A percentile compares a stretch with the other conserved stretches of the same genome.
phyloP scores from a whole-genome alignment of 23 red algal species.

The Gracilaria domingensis region DNA sequence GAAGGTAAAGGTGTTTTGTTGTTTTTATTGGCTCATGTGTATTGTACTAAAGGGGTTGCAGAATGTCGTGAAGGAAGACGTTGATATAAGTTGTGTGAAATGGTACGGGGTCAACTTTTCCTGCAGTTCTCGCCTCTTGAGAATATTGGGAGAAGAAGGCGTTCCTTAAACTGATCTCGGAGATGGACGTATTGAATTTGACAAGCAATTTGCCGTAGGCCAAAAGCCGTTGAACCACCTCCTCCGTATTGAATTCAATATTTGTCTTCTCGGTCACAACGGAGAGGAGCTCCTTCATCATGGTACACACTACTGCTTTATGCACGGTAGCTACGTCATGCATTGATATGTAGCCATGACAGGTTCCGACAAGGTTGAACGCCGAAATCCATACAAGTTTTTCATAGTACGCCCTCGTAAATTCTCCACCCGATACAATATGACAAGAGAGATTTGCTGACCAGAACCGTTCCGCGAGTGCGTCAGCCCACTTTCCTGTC shows the following conservation, averaged over 20 bases:
- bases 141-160: neutral
- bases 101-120: neutral
- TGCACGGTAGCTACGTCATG: neutral
- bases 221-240: neutral
- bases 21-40: too few species aligned
- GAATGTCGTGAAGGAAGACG: too few species aligned
- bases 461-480: neutral
- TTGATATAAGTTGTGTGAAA: neutral
- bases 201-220: neutral
- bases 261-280: neutral
- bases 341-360: neutral
- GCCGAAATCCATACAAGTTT: conserved; percentile 6
- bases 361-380: neutral
- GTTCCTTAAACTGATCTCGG: neutral
- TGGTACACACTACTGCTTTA: neutral
- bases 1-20: too few species aligned
- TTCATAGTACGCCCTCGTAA: neutral
- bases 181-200: neutral
- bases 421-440: neutral
- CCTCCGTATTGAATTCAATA: neutral
- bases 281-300: neutral
- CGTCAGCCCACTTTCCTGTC: neutral
- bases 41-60: too few species aligned
- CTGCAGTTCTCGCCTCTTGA: neutral
- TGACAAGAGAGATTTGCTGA: neutral